Base-by-base conservation (phyloP, 129 eudicot genomes). In the Apium graveolens region DNA sequence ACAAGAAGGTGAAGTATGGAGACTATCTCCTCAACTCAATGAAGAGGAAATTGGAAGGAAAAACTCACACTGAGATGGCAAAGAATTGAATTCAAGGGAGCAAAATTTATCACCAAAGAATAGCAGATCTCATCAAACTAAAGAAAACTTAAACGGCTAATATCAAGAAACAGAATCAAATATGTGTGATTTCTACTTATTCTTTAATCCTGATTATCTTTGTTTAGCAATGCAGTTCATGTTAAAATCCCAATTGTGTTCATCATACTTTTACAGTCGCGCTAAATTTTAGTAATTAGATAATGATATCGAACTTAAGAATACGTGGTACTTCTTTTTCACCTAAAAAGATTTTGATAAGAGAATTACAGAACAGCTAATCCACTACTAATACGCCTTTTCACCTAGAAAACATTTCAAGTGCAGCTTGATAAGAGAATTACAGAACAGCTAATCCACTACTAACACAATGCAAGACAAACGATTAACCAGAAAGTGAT, bases 21-120 rank as follows among this genome's bases (percentile, higher is more conserved):
- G 81, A 82, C 46, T 82, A 77, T 41, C 51, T 77, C 10, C 73
- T 60, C 27, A 42, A 53, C 26, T 31, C 78, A 38, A 11, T 77
- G 27, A 26, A 75, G n/a, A 71, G 76, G 49, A 82, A 78, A 73
- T 11, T 55, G 66, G 81, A 78, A 16, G 85, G 81, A 21, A 82
- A 78, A 35, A 35, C 43, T 20, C 51, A 77, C 73, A 57, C 66
- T 57, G 66, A 57, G 27, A 55, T 60, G 27, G 72, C 42, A 51
- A 76, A 24, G 14, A n/a, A 74, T 21, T 31, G 35, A 74, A 10
- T 32, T 43, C 53, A 31, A 74, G 57, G 5, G n/a, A 57, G n/a
- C 32, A 57, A 5, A n/a, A 57, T 7, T 55, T 24, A 55, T 55
- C 31, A 55, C 65, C 65, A 55, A 27, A 2, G 9, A 51, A 55